Base-by-base conservation (phyloP, 2,329 filamentous ascomycete species). In the Rhynchosporium graminicola region DNA sequence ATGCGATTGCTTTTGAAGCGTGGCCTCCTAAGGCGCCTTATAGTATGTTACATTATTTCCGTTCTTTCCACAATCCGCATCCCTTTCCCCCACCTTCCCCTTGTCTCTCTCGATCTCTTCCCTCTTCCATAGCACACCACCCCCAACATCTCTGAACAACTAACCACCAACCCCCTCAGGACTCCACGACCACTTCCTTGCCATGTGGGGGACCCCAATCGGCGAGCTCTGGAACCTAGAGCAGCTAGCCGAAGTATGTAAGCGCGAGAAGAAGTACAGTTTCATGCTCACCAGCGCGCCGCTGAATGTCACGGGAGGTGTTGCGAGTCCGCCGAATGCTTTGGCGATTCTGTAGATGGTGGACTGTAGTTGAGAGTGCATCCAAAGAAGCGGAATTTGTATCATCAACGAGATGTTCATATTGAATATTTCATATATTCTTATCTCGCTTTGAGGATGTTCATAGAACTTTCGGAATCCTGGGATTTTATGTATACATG, bases 251-350 rank as follows among this genome's bases (percentile, higher is more conserved):
- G 62, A 76, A 47, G 79, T 81, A 45, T 85, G 85, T 68, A 78
- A 80, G 70, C 77, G 79, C 71, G 78, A 80, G 59, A 76, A 78
- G 10, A 76, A 80, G 36, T 88, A 83, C 74, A 82, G 78, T 10
- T 89, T 89, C 70, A 80, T 89, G 75, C 77, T 89, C n/a, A 83
- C 82, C 0, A 86, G 83, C 61, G 78, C 77, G 9, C 85, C 86
- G 1, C 73, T 86, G 47, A 87, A 87, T 71, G 50, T 70, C 5
- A 46, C 60, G 15, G 68, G 67, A 20, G 68, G 68, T 4, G 59
- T 70, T 42, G 70, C 65, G 3, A 72, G 69, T 45, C 69, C 66
- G 12, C 63, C 65, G 2, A 70, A 71, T 64, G 70, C 78, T 0
- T 29, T 70, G 48, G 65, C 66, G 8, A 69, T 69, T 46, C 57